Evolutionary conservation across 345 rosid species (phyloP), one percentile per base, ranked within the genome.

Genomic region (Physaria fendleri): DNA sequence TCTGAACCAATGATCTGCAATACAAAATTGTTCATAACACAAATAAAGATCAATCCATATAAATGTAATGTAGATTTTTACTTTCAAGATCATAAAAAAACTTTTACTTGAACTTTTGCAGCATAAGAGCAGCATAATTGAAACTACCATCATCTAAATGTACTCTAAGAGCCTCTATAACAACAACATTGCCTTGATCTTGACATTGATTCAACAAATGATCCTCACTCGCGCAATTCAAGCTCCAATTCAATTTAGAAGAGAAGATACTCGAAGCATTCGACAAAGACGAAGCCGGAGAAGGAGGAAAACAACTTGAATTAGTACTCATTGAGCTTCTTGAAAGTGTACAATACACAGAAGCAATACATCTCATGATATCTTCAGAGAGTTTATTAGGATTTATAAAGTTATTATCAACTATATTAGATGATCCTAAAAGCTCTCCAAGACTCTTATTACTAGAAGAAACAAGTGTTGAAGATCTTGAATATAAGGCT

Each of bases 381-480:
- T 90, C 84, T 72, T 84, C 86, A 9, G 97, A 84, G 21, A 86
- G 83, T 62, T 76, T 80, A 73, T 79, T 87, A 5, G 88, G 86
- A 38, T 79, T 74, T 25, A 39, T 45, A 42, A 72, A 22, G 54
- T 59, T 35, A 21, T 59, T 50, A 29, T 71, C 64, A 32, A 76
- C 66, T 15, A 67, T 23, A 45, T 29, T 46, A 38, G 87, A 77
- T 55, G 79, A 63, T 28, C 86, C 75, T 21, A 90, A 66, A 76
- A 79, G 84, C 79, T 86, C 92, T 41, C 88, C 97, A 14, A 90
- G 95, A 73, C 92, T 82, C 28, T 69, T 73, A 49, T 71, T 84
- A 59, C 81, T 68, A 39, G 82, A 76, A n/a, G n/a, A n/a, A n/a
- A n/a, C n/a, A n/a, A n/a, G n/a, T n/a, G n/a, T n/a, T n/a, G n/a